phyloP scores from a whole-genome alignment of 495 filamentous ascomycete species.

The Penicillium desertorum region DNA sequence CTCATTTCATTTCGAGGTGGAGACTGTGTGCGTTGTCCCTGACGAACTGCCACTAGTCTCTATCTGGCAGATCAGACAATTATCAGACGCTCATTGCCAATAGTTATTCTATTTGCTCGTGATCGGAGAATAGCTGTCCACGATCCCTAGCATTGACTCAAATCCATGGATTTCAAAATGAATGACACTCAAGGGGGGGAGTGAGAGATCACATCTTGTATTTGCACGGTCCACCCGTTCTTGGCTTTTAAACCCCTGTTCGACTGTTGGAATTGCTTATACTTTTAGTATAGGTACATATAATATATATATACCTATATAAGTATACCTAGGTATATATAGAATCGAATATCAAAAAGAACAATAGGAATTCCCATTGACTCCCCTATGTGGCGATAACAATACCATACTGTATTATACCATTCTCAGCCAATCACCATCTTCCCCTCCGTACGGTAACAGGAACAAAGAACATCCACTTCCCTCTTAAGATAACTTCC shows the following conservation, averaged over 20 bases:
- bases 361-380: background rate
- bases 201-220: slow-evolving; percentile 5
- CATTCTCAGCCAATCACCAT: background rate
- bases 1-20: slow-evolving; percentile 1
- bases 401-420: slow-evolving; percentile 10
- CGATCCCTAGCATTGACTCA: slow-evolving; percentile 27
- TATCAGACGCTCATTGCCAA: slow-evolving; percentile 9
- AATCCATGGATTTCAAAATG: slow-evolving; percentile 25
- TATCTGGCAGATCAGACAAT: background rate
- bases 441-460: background rate
- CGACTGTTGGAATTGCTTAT: too few species aligned
- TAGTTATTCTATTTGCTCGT: slow-evolving; percentile 10
- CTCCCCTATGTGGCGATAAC: background rate
- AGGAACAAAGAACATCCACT: slow-evolving; percentile 7
- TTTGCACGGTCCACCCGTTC: slow-evolving; percentile 28
- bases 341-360: background rate
- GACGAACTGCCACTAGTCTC: background rate
- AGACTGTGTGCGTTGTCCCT: slow-evolving; percentile 5
- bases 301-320: too few species aligned
- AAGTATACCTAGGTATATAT: background rate
- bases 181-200: slow-evolving; percentile 17
- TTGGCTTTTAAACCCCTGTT: too few species aligned
- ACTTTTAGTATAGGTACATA: too few species aligned
- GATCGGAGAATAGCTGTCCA: slow-evolving; percentile 29
- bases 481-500: background rate